Evolutionary conservation across 331 rosid species (phyloP).

Genomic region (Quercus lobata): DNA sequence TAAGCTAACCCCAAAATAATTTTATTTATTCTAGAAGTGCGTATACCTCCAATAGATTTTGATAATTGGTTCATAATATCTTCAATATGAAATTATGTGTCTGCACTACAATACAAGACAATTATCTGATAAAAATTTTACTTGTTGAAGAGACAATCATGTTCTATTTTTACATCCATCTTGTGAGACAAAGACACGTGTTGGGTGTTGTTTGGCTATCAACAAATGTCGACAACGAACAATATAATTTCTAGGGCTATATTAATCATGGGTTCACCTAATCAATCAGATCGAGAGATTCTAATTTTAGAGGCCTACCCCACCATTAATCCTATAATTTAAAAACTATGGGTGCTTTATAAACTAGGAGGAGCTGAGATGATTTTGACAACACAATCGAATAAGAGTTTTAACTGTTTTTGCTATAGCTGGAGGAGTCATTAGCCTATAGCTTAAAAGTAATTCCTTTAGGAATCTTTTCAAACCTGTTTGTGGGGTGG

Average conservation of each 20-base stretch:
- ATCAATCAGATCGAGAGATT: slow-evolving; percentile 5
- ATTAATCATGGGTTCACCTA: slow-evolving; percentile 1
- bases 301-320: slow-evolving; percentile 12
- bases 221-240: slow-evolving; percentile 12
- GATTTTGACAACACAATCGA: neutral
- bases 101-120: neutral
- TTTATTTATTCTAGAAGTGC: too few relatives aligned
- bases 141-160: neutral
- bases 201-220: slow-evolving; percentile 13
- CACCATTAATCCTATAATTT: neutral
- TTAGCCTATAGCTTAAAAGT: neutral
- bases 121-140: neutral
- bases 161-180: too few relatives aligned
- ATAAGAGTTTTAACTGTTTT: neutral
- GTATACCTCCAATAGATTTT: too few relatives aligned
- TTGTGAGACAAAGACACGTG: slow-evolving; percentile 7
- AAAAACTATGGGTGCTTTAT: too few relatives aligned
- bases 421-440: neutral
- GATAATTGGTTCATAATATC: too few relatives aligned
- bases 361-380: neutral
- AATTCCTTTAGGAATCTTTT: neutral
- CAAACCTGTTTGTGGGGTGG: neutral
- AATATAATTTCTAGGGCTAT: neutral
- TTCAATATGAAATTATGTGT: too few relatives aligned
- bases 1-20: too few relatives aligned